A percentile compares a stretch with the other conserved stretches of the same genome.
phyloP scores from a whole-genome alignment of 805 yeast genomes.

The Metschnikowia matae region DNA sequence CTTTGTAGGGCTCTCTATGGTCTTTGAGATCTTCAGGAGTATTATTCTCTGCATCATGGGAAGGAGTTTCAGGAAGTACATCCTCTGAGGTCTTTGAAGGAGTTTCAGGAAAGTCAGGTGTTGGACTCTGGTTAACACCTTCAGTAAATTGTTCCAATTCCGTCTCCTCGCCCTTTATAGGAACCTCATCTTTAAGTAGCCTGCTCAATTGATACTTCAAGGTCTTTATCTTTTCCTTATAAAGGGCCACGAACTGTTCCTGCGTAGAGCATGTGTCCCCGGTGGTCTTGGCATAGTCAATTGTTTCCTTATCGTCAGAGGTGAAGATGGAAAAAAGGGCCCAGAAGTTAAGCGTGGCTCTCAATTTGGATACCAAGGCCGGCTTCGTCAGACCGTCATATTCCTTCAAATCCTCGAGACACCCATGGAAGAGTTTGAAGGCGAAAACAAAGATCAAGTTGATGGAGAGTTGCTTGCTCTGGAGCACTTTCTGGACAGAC shows the following conservation, averaged over 20 bases:
- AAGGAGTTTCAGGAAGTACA: background rate
- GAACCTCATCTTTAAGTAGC: slow-evolving; percentile 36
- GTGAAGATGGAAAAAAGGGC: slow-evolving; percentile 41
- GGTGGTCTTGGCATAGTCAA: slow-evolving; percentile 44
- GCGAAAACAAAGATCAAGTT: slow-evolving; percentile 42
- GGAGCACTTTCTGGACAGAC: slow-evolving; percentile 45
- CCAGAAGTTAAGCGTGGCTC: slow-evolving; percentile 53
- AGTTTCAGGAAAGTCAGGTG: background rate
- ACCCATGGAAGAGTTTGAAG: slow-evolving; percentile 47
- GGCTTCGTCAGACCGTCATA: slow-evolving; percentile 36
- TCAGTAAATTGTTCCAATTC: slow-evolving; percentile 21
- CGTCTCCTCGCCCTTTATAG: slow-evolving; percentile 22
- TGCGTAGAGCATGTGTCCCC: slow-evolving; percentile 63
- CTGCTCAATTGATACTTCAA: slow-evolving; percentile 37
- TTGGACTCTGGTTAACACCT: background rate
- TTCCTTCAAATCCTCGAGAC: slow-evolving; percentile 39
- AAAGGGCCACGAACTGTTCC: slow-evolving; percentile 48
- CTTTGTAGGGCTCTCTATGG: background rate
- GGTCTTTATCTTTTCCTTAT: slow-evolving; percentile 49
- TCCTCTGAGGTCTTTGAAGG: background rate
- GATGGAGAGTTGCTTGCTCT: slow-evolving; percentile 51
- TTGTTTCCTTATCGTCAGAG: slow-evolving; percentile 17
- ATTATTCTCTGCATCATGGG: background rate
- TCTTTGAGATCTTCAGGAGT: background rate
- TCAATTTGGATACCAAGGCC: slow-evolving; percentile 47